These are phyloP conservation scores for Bidens hawaiensis DNA, from an alignment of 140 eudicot species.

Conservation along the genomic window DNA sequence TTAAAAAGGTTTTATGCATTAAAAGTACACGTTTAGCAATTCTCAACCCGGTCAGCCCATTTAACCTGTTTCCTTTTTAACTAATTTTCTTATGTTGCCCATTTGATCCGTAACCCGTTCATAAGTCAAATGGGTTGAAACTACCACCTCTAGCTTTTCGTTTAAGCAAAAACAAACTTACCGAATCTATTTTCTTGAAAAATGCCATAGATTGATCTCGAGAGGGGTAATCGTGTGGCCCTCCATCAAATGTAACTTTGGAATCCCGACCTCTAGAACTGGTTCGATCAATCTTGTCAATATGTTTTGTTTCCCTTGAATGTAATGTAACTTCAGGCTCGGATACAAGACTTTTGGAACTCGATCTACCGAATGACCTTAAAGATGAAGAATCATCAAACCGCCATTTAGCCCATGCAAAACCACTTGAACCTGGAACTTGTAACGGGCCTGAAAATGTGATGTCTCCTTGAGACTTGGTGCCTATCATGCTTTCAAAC, in stretches of 20 bases:
- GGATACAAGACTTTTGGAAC: slow-evolving; percentile 59
- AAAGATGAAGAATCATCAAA: slow-evolving; percentile 48
- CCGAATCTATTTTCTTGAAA: slow-evolving; percentile 54
- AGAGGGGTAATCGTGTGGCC: slow-evolving; percentile 69
- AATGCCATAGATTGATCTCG: slow-evolving; percentile 63
- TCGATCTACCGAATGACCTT: slow-evolving; percentile 72
- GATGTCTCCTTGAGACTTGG: slow-evolving; percentile 74
- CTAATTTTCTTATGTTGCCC: background rate
- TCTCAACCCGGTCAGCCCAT: background rate
- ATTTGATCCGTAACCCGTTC: background rate
- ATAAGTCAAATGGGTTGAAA: background rate
- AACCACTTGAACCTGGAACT: slow-evolving; percentile 91
- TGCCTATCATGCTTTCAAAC: slow-evolving; percentile 14
- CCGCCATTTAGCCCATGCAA: slow-evolving; percentile 89
- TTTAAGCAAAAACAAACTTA: slow-evolving; percentile 28
- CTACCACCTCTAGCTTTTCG: background rate
- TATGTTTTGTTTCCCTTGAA: slow-evolving; percentile 34
- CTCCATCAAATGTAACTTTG: slow-evolving; percentile 50
- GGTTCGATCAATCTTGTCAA: slow-evolving; percentile 39
- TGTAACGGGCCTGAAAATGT: slow-evolving; percentile 71
- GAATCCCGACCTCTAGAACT: slow-evolving; percentile 47
- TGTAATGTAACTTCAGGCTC: slow-evolving; percentile 49
- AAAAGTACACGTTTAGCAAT: background rate
- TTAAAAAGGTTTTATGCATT: background rate
- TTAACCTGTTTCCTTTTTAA: background rate